Conservation (phyloP, 78 protist genomes). For the Dictyostelium purpureum region DNA sequence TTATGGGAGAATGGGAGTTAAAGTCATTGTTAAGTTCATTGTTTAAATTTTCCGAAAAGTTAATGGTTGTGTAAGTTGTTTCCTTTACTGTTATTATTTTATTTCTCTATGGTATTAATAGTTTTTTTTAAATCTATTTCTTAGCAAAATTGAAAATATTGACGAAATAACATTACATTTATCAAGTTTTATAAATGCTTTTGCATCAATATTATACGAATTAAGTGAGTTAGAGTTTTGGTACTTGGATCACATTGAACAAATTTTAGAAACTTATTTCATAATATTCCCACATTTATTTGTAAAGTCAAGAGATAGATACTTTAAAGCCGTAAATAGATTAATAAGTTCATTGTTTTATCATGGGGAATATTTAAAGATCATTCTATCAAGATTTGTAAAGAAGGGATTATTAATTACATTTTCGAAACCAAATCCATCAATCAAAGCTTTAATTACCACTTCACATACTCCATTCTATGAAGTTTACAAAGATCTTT, state of each 20-base stretch:
- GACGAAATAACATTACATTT: conserved; percentile 76
- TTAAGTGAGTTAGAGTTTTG: conserved; percentile 46
- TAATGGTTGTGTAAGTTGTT: conserved; percentile 61
- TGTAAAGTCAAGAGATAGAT: conserved; percentile 27
- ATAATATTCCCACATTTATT: conserved; percentile 69
- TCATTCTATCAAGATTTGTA: background rate
- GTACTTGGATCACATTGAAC: conserved; percentile 56
- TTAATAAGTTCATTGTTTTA: conserved; percentile 40
- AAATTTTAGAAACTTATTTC: conserved; percentile 48
- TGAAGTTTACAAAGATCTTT: conserved; percentile 50
- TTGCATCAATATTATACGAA: conserved; percentile 80
- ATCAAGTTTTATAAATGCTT: conserved; percentile 85
- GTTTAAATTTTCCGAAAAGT: conserved; percentile 76
- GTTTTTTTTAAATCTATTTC: background rate
- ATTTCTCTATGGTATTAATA: background rate
- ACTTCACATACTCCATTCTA: conserved; percentile 53
- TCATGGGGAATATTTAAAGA: conserved; percentile 46
- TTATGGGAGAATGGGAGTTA: conserved; percentile 83
- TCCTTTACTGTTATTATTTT: background rate
- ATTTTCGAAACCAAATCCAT: conserved; percentile 50
- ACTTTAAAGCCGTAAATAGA: conserved; percentile 47
- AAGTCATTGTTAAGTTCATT: conserved; percentile 60
- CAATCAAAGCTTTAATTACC: conserved; percentile 17
- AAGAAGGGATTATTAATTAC: conserved; percentile 60
- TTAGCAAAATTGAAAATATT: conserved; percentile 54